Conservation (phyloP, 2,329 filamentous ascomycete genomes). For the Hirsutella rhossiliensis region DNA sequence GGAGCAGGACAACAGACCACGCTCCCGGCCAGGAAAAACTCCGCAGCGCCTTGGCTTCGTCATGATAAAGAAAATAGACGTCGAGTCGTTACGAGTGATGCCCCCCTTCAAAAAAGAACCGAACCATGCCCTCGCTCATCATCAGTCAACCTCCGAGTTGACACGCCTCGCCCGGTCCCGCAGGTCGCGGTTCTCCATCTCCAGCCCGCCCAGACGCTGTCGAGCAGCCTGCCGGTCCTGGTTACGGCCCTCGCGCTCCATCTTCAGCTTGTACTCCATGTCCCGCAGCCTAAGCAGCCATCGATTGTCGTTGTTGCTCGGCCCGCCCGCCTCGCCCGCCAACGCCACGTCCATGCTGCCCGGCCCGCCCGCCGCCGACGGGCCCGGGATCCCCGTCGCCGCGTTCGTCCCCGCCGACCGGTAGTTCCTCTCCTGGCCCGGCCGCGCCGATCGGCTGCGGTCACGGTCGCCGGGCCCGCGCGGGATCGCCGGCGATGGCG, state of each 20-base stretch:
- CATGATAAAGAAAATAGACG: too few species aligned
- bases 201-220: slow-evolving; percentile 66
- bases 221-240: slow-evolving; percentile 76
- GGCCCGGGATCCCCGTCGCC: slow-evolving; percentile 12
- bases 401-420: slow-evolving; percentile 18
- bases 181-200: slow-evolving; percentile 61
- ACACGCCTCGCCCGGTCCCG: slow-evolving; percentile 43
- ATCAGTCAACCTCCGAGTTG: slow-evolving; percentile 12
- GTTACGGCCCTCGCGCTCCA: slow-evolving; percentile 75
- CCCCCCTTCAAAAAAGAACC: too few species aligned
- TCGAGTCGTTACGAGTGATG: too few species aligned
- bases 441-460: slow-evolving; percentile 24
- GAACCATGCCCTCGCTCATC: too few species aligned
- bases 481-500: slow-evolving; percentile 40
- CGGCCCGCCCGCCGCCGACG: slow-evolving; percentile 10
- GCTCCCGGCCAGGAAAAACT: too few species aligned
- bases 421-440: slow-evolving; percentile 15
- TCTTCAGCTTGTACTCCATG: slow-evolving; percentile 77
- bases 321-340: slow-evolving; percentile 9
- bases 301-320: slow-evolving; percentile 45
- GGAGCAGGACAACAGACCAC: too few species aligned
- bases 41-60: too few species aligned
- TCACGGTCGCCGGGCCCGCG: slow-evolving; percentile 37
- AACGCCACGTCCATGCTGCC: slow-evolving; percentile 17
- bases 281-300: slow-evolving; percentile 82